Percentiles rank a stretch among this genome's conserved stretches.
These are phyloP conservation scores for Trametes meyenii DNA, from an alignment of 768 basidiomycete species.

Conservation along the genomic window DNA sequence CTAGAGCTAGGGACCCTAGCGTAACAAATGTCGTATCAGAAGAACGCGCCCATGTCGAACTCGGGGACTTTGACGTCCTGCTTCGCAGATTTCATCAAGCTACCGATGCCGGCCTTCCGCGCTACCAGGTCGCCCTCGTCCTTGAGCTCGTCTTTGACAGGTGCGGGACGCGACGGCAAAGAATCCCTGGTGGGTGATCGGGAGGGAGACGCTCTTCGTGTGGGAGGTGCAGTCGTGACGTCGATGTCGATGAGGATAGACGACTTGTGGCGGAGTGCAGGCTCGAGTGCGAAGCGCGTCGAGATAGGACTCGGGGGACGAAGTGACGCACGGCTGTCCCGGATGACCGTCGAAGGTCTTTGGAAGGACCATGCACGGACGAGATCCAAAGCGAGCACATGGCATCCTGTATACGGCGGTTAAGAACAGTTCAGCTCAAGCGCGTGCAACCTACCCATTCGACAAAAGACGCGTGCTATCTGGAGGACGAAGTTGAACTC, in stretches of 20 bases:
- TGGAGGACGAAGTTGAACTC: constrained; percentile 98
- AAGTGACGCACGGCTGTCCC: constrained; percentile 25
- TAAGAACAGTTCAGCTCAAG: neutral
- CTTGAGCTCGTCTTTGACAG: constrained; percentile 28
- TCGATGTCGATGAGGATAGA: constrained; percentile 93
- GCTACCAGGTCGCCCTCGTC: constrained; percentile 63
- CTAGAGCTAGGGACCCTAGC: too few relatives aligned
- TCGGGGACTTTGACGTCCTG: constrained; percentile 84
- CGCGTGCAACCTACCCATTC: constrained; percentile 73
- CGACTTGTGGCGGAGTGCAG: constrained; percentile 59
- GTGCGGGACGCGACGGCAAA: constrained; percentile 1
- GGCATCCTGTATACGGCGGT: constrained; percentile 66
- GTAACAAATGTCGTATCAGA: constrained; percentile 37
- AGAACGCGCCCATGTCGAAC: constrained; percentile 84
- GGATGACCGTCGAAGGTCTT: constrained; percentile 56
- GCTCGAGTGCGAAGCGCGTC: constrained; percentile 53
- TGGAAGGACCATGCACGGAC: constrained; percentile 92
- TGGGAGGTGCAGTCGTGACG: constrained; percentile 61
- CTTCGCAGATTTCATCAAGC: constrained; percentile 88
- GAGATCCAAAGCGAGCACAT: constrained; percentile 87
- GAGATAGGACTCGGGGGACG: constrained; percentile 48
- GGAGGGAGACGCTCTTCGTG: constrained; percentile 55
- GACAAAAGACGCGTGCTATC: constrained; percentile 89
- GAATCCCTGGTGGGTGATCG: constrained; percentile 26
- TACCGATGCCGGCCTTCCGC: constrained; percentile 76